Evolutionary conservation across 345 rosid species (phyloP), one percentile per base, ranked within the genome.

Genomic region (Arabis alpina): DNA sequence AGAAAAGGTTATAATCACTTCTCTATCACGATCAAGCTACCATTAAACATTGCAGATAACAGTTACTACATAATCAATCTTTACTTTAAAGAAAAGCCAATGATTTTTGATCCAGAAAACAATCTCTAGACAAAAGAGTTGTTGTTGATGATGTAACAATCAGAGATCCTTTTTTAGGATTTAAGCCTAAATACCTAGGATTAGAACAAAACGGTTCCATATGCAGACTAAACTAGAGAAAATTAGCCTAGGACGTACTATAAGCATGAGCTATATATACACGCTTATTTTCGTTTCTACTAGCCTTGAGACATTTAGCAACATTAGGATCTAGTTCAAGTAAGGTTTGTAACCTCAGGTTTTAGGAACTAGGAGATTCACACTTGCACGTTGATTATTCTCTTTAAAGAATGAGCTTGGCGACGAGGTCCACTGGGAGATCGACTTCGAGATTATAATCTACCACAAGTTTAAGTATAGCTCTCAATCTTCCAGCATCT

Each of bases 401-500:
- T 54, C 70, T 39, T 63, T 63, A 24, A 62, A 71, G 10, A 68
- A 72, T 45, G 51, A 72, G 51, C 49, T 63, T 47, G 0, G 64
- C 70, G 1, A 72, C 27, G 70, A 72, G 70, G 42, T 72, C 57
- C 8, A 63, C 58, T 37, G 76, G 70, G 42, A 64, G 42, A 28
- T 64, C 16, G 14, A 54, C 15, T 45, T 54, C 24, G 3, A 61
- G 37, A 27, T 71, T 23, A 15, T 72, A 63, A 72, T 63, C 57
- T 3, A 56, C 70, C 36, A 63, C 63, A 3, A 72, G 50, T 37
- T 63, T 56, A 54, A 72, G 63, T 62, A 63, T 54, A 11, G 70
- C 70, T 36, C 76, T 54, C 56, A 72, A 2, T 37, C 43, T 72
- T 54, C 56, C 49, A 25, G 7, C 64, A 54, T 62, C 50, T 54